These are phyloP conservation scores for Flaveria floridana DNA, from an alignment of 140 eudicot genomes.

Conservation along the genomic window DNA sequence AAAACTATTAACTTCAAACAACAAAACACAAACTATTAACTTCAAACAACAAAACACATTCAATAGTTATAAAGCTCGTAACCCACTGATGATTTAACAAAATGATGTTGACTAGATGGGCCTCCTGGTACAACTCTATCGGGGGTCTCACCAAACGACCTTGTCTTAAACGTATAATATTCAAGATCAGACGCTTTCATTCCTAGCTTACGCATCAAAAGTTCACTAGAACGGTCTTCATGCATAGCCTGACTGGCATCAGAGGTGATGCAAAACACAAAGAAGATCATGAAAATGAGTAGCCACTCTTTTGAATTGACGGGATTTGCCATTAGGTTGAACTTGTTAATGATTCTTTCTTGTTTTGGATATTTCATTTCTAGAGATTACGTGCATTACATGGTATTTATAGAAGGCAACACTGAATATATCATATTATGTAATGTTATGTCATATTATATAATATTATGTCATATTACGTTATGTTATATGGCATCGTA, in stretches of 20 bases:
- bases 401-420: conserved; percentile 26
- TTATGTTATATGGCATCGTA: no score
- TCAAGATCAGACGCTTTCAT: conserved; percentile 36
- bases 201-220: conserved; percentile 40
- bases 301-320: background rate
- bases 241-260: conserved; percentile 26
- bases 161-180: conserved; percentile 31
- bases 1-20: no score
- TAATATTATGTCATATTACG: no score
- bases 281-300: conserved; percentile 8
- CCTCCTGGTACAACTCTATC: conserved; percentile 50
- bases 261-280: conserved; percentile 7
- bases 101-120: conserved; percentile 43
- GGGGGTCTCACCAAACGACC: conserved; percentile 35
- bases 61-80: no score
- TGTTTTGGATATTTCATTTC: conserved; percentile 4
- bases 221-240: conserved; percentile 24
- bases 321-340: conserved; percentile 37
- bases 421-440: no score
- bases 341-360: background rate
- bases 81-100: no score
- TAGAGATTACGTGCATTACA: conserved; percentile 25
- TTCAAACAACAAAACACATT: no score
- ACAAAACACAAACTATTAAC: no score
- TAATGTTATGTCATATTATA: no score